A percentile compares a stretch with the other conserved stretches of the same genome.
phyloP scores from a whole-genome alignment of 805 yeast species.

The Lipomyces kockii region DNA sequence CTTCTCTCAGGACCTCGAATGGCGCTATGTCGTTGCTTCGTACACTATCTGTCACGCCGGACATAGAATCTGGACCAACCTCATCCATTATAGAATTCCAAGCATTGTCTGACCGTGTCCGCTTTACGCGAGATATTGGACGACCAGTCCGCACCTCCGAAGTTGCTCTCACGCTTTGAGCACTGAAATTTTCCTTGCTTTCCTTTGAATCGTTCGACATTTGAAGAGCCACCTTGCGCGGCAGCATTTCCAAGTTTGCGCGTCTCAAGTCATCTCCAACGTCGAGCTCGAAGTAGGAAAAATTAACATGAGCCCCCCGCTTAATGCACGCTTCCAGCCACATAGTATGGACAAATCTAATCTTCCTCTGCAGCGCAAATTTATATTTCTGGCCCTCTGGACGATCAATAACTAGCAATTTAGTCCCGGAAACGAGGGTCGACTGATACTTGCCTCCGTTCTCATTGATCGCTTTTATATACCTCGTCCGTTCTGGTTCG shows the following conservation, averaged over 20 bases:
- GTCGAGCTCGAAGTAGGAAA: conserved; percentile 44
- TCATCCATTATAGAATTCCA: conserved; percentile 32
- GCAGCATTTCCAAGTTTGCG: conserved; percentile 5
- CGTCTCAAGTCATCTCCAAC: conserved; percentile 15
- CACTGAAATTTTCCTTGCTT: background rate
- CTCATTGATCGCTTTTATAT: conserved; percentile 40
- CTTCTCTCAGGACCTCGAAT: background rate
- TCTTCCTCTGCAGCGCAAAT: conserved; percentile 49
- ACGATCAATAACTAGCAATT: conserved; percentile 43
- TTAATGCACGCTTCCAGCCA: conserved; percentile 53
- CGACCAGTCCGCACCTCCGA: background rate
- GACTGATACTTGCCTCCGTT: conserved; percentile 46
- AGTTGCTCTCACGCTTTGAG: background rate
- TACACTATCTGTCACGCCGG: background rate
- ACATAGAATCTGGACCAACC: background rate
- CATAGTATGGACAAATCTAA: conserved; percentile 51
- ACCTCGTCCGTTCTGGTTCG: conserved; percentile 33
- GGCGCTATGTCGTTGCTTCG: background rate
- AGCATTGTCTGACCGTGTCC: conserved; percentile 20
- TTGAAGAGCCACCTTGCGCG: background rate
- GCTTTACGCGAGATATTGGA: background rate
- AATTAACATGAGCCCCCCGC: conserved; percentile 24
- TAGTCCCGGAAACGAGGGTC: conserved; percentile 40
- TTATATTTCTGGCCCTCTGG: conserved; percentile 45
- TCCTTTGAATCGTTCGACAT: background rate